Percentiles rank a stretch among this genome's conserved stretches.
phyloP scores from a whole-genome alignment of 2,329 filamentous ascomycete species.

The Proliferodiscus dingleyae region DNA sequence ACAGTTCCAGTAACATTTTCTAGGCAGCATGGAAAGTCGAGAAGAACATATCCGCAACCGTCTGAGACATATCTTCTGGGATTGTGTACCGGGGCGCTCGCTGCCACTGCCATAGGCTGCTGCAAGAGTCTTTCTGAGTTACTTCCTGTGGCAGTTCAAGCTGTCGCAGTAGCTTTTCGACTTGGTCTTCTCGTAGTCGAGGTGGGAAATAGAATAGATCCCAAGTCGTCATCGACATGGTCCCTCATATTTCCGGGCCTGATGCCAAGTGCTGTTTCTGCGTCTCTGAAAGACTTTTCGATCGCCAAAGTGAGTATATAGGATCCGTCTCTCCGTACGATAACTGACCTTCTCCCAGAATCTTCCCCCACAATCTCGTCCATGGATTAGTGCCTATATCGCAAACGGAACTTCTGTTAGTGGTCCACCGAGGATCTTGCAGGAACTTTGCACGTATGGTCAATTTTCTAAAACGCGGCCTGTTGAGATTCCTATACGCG shows the following conservation, averaged over 20 bases:
- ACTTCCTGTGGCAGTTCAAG: slow-evolving; percentile 22
- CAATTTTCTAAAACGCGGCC: background rate
- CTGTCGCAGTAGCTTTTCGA: slow-evolving; percentile 24
- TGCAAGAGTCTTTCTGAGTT: slow-evolving; percentile 22
- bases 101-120: slow-evolving; percentile 25
- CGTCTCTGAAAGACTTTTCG: background rate
- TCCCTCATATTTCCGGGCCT: background rate
- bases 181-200: slow-evolving; percentile 15
- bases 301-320: background rate
- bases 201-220: background rate
- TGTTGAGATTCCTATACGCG: background rate
- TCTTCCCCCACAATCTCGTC: background rate
- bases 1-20: background rate
- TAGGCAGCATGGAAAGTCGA: background rate
- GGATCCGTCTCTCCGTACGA: background rate
- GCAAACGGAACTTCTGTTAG: background rate
- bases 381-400: background rate
- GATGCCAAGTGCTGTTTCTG: background rate
- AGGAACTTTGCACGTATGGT: background rate
- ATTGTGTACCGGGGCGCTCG: slow-evolving; percentile 26
- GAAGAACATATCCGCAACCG: background rate
- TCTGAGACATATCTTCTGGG: slow-evolving; percentile 13
- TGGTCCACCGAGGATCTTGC: background rate
- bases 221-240: background rate
- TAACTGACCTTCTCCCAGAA: background rate